Base-by-base conservation (phyloP, 2,329 filamentous ascomycete species). In the Fusarium penzigii region DNA sequence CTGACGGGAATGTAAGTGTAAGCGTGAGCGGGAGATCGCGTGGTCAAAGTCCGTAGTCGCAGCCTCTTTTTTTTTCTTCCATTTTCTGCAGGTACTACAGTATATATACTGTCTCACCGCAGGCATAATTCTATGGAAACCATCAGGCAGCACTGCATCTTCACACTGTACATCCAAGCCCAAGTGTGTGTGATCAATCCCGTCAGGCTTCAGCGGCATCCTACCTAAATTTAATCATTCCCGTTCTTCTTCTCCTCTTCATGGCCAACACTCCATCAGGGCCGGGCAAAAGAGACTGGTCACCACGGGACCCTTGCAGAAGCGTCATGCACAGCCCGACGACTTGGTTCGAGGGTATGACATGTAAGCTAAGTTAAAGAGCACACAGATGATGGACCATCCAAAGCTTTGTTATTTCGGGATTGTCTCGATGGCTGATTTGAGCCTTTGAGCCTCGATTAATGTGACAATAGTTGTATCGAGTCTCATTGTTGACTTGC, bases 301-400 rank as follows among this genome's bases (percentile, higher is more conserved):
- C 54, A 46, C 53, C 57, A 60, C 57, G 54, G 54, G 57, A 60
- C 57, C 57, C 57, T 59, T 59, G 51, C 57, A 55, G 50, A 51
- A 50, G 44, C 29, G 43, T 29, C 16, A 49, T 42, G 46, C 46
- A 32, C 51, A 32, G 29, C 39, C 51, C 51, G 42, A 49, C 42
- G 39, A 52, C 50, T 57, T 36, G 51, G 53, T 48, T 56, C 20
- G 34, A 44, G 29, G 16, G 46, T 16, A 13, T 29, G 32, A 36
- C 32, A 34, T 10, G 12, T 38, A n/a, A 38, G 42, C 20, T 25
- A 25, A 25, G 20, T 4, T 4, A 25, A 25, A n/a, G n/a, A n/a
- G n/a, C n/a, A n/a, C n/a, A n/a, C n/a, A n/a, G n/a, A n/a, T n/a
- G n/a, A n/a, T n/a, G n/a, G n/a, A n/a, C n/a, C n/a, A n/a, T n/a